Evolutionary conservation across 1,284 basidiomycete genomes (phyloP), one percentile per base, ranked within the genome.

Genomic region (Microbotryum scabiosae): DNA sequence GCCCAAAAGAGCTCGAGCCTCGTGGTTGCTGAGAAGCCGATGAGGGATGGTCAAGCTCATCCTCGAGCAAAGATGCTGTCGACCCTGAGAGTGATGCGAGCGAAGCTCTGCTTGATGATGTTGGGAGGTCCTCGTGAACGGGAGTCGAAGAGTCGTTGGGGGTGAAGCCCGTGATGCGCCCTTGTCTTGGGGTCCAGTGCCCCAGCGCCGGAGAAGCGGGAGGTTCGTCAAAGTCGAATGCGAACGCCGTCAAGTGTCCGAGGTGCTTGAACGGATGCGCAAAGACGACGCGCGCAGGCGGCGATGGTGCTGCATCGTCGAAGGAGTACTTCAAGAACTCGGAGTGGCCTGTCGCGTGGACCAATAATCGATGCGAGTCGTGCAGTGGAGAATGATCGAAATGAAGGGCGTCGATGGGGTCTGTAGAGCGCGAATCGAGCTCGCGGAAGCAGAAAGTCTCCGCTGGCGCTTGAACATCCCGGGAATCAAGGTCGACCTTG

Each of bases 161-260:
- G 43, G 52, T 32, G 59, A 55, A 43, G 14, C 46, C 48, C 23
- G 41, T 20, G 60, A 57, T 18, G 36, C 41, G 28, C 2, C 12
- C 8, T 45, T 26, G 47, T 53, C 51, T 61, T 48, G 9, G 61
- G 48, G 6, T 46, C 51, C 1, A 57, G 54, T 8, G 9, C 18
- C 0, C 50, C 55, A 12, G 43, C 18, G 0, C 2, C 49, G 10
- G 5, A 46, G 14, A 32, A 30, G 56, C 18, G 45, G 53, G 48
- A 30, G 54, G 49, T 23, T 47, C 51, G 23, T 63, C 55, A 26
- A 67, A 67, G 20, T 68, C 66, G 55, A 65, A 51, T 9, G 66
- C 64, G 43, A 68, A 54, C 6, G 60, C 56, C 5, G 66, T 68
- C 26, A 68, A 51, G 1, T 52, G 36, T 1, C 48, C 45, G 28